These are phyloP conservation scores for Neckera pumila DNA, from an alignment of 225 moss, liverwort and hornwort species.

Conservation along the genomic window DNA sequence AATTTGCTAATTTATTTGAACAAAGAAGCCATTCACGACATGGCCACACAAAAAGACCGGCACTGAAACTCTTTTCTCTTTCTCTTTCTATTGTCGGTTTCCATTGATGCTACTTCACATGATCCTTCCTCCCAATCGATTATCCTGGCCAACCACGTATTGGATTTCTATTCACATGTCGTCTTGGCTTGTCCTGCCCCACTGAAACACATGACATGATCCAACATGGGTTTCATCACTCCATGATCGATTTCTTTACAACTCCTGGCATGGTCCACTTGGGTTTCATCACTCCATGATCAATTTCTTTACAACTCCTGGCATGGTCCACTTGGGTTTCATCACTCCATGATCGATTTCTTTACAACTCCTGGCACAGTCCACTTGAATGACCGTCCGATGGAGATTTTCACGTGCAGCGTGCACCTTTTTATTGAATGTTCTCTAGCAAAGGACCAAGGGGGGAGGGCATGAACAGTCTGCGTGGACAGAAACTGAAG, in stretches of 20 bases:
- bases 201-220: fast-evolving
- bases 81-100: neutral
- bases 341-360: neutral
- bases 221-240: neutral
- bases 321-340: neutral
- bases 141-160: neutral
- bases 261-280: neutral
- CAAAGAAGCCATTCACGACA: neutral
- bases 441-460: neutral
- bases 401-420: neutral
- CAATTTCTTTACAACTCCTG: neutral
- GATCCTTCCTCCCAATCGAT: neutral
- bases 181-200: neutral
- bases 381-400: neutral
- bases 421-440: neutral
- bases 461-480: neutral
- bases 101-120: neutral
- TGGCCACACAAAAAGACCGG: neutral
- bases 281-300: neutral
- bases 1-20: neutral
- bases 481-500: no score
- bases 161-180: neutral
- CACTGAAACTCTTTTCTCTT: neutral
- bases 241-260: neutral
- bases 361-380: no score